A percentile compares a stretch with the other conserved stretches of the same genome.
Conservation (phyloP, 2,329 filamentous ascomycete species). For the Diaporthe sp. region DNA sequence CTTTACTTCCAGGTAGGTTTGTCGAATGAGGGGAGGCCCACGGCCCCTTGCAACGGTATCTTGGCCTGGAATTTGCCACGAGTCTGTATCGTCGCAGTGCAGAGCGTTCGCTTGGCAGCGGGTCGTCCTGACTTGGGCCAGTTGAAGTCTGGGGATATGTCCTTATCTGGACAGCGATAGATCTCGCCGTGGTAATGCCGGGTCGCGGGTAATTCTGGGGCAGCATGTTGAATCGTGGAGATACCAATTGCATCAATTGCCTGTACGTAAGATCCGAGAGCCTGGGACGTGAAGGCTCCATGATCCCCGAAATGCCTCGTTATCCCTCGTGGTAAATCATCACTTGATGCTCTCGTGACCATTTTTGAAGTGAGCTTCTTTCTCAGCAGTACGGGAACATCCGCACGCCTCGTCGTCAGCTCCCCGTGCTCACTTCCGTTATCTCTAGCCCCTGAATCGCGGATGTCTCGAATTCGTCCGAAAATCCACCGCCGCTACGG, state of each 20-base stretch:
- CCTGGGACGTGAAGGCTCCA: slow-evolving; percentile 19
- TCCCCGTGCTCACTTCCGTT: slow-evolving; percentile 2
- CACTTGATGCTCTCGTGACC: slow-evolving; percentile 13
- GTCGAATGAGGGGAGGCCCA: background rate
- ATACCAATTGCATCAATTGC: slow-evolving; percentile 24
- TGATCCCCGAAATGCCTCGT: background rate
- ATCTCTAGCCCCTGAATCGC: slow-evolving; percentile 34
- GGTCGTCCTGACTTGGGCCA: slow-evolving; percentile 25
- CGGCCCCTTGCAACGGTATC: background rate
- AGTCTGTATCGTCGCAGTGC: background rate
- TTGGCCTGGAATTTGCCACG: slow-evolving; percentile 22
- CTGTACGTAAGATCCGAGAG: slow-evolving; percentile 30
- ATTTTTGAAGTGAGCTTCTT: background rate
- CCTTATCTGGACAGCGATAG: slow-evolving; percentile 34
- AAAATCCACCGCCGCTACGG: slow-evolving; percentile 4
- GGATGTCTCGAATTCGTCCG: slow-evolving; percentile 30
- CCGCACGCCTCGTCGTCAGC: background rate
- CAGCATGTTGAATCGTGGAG: slow-evolving; percentile 26
- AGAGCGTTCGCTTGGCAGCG: background rate
- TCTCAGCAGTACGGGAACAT: background rate
- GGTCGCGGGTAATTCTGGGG: slow-evolving; percentile 36
- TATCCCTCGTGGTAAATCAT: background rate
- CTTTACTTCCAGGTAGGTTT: slow-evolving; percentile 8
- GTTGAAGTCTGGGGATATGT: slow-evolving; percentile 22
- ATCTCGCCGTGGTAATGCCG: slow-evolving; percentile 29